A percentile compares a stretch with the other conserved stretches of the same genome.
phyloP scores from a whole-genome alignment of 2,329 filamentous ascomycete species.

The Nannizziopsis arthrosporioides region DNA sequence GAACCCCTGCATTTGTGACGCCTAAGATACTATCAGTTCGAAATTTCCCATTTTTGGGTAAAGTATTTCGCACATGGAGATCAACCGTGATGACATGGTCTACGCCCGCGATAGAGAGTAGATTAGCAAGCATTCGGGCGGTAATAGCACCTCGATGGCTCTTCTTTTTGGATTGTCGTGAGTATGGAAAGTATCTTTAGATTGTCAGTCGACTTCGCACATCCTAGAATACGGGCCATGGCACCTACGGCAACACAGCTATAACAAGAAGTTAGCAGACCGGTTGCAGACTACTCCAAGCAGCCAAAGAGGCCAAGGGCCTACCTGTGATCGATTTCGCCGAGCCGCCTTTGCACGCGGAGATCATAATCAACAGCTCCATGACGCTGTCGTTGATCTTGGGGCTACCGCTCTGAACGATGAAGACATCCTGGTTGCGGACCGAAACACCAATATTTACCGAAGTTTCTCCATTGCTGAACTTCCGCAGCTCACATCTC shows the following conservation, averaged over 20 bases:
- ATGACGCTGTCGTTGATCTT: conserved; percentile 98
- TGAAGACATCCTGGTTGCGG: conserved; percentile 96
- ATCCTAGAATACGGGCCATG: conserved; percentile 13
- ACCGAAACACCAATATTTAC: conserved; percentile 60
- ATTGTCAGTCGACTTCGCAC: conserved; percentile 23
- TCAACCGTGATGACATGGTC: conserved; percentile 97
- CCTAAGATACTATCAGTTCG: conserved; percentile 28
- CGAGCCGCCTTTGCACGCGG: conserved; percentile 93
- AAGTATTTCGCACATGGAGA: conserved; percentile 54
- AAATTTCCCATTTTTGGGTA: neutral
- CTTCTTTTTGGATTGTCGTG: conserved; percentile 98
- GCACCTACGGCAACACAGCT: conserved; percentile 40
- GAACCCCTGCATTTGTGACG: conserved; percentile 98
- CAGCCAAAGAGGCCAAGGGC: conserved; percentile 20
- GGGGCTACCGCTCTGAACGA: conserved; percentile 90
- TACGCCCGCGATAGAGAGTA: conserved; percentile 84
- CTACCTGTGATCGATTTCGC: conserved; percentile 91
- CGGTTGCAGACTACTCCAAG: neutral
- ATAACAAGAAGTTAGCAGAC: conserved; percentile 15
- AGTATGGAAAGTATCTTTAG: conserved; percentile 84
- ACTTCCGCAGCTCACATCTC: conserved; percentile 52
- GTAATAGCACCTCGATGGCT: conserved; percentile 92
- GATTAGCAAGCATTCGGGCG: conserved; percentile 90
- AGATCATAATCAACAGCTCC: conserved; percentile 98
- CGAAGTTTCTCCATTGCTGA: conserved; percentile 58